A percentile compares a stretch with the other conserved stretches of the same genome.
These are phyloP conservation scores for Penicillium glabrum DNA, from an alignment of 2,329 filamentous ascomycete genomes.

Conservation along the genomic window DNA sequence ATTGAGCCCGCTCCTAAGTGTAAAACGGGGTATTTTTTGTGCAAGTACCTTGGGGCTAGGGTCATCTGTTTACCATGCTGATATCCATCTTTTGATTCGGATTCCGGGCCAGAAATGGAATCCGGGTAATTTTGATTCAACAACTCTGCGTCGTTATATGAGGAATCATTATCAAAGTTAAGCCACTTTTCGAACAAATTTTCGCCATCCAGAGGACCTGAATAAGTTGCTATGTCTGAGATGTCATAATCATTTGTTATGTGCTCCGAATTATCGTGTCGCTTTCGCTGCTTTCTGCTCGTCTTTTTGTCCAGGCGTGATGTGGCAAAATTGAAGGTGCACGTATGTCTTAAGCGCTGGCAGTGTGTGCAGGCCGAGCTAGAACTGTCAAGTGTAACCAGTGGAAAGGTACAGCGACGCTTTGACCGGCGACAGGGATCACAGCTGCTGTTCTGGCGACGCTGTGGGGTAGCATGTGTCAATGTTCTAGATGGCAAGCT, in stretches of 20 bases:
- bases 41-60: neutral
- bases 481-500: neutral
- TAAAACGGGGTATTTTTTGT: neutral
- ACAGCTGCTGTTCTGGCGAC: slow-evolving; percentile 27
- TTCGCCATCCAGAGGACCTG: neutral
- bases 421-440: slow-evolving; percentile 27
- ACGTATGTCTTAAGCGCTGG: slow-evolving; percentile 16
- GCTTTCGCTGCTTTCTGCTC: slow-evolving; percentile 2
- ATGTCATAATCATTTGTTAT: neutral
- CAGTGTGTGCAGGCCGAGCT: slow-evolving; percentile 16
- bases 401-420: slow-evolving; percentile 22
- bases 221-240: neutral
- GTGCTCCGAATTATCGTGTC: neutral
- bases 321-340: slow-evolving; percentile 23
- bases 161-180: slow-evolving; percentile 6
- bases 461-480: neutral
- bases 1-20: neutral
- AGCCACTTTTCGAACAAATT: slow-evolving; percentile 11
- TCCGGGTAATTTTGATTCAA: neutral
- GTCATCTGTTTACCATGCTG: neutral
- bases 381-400: neutral
- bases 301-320: neutral
- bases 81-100: neutral
- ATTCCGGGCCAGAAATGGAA: neutral
- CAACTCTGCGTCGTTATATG: neutral